A percentile compares a stretch with the other conserved stretches of the same genome.
Evolutionary conservation across 2,329 filamentous ascomycete species (phyloP).

Genomic region (Ophiostoma quercus): DNA sequence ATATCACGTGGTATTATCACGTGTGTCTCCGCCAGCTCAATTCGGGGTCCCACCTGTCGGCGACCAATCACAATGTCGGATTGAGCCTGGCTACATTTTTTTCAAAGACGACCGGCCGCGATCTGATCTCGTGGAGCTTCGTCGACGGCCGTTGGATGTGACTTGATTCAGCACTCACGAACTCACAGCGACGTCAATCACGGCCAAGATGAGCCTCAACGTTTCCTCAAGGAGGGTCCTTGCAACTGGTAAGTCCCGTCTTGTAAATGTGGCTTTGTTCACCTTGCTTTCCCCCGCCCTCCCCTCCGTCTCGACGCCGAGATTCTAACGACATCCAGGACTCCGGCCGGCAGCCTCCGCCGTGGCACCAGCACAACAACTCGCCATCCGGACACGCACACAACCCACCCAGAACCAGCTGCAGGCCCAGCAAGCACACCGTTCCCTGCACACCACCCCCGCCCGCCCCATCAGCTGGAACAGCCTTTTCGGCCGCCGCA

Average conservation of each 20-base stretch:
- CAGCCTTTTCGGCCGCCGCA: slow-evolving; percentile 29
- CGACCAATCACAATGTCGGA: not conserved
- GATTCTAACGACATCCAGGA: slow-evolving; percentile 15
- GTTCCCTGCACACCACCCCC: slow-evolving; percentile 24
- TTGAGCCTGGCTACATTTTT: slow-evolving; percentile 19
- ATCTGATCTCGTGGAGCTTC: slow-evolving; percentile 2
- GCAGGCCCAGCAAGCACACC: not conserved
- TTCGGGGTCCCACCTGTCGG: not conserved
- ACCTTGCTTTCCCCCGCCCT: not conserved
- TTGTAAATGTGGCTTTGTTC: not conserved
- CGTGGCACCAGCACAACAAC: slow-evolving; percentile 16
- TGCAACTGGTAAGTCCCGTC: slow-evolving; percentile 49
- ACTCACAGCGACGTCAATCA: slow-evolving; percentile 25
- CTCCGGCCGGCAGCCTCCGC: slow-evolving; percentile 19
- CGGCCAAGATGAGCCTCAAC: slow-evolving; percentile 56
- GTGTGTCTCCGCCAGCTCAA: not conserved
- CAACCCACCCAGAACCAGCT: not conserved
- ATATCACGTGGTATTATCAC: slow-evolving; percentile 23
- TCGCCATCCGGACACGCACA: slow-evolving; percentile 17
- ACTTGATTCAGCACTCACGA: no score
- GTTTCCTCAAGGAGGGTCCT: slow-evolving; percentile 58
- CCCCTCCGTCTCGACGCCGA: not conserved
- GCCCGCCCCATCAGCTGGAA: slow-evolving; percentile 25
- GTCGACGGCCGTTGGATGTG: slow-evolving; percentile 3
- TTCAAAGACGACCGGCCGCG: not conserved